phyloP scores from a whole-genome alignment of 2,329 filamentous ascomycete species.

The Colletotrichum eleusines region DNA sequence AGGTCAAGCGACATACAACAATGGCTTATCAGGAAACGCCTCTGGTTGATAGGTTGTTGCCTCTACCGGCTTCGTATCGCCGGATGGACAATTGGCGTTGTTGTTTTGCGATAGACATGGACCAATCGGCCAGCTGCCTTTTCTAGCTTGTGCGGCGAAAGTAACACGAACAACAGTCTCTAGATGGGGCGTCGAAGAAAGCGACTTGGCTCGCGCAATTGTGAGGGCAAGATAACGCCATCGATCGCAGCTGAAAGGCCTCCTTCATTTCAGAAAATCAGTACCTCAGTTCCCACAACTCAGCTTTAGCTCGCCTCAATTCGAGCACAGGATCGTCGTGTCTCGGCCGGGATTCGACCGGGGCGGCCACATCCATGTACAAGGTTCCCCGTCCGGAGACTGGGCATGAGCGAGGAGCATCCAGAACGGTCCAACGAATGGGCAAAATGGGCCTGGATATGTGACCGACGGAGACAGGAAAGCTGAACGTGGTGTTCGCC shows the following conservation, averaged over 20 bases:
- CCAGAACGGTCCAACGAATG: slow-evolving; percentile 10
- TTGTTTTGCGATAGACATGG: not conserved
- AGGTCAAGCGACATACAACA: not conserved
- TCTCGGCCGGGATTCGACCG: not conserved
- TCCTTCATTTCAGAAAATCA: not conserved
- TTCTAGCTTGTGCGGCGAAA: not conserved
- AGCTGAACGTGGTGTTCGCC: slow-evolving; percentile 32
- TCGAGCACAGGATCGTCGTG: not conserved
- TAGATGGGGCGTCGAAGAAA: not conserved
- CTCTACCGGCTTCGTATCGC: not conserved
- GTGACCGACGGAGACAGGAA: slow-evolving; percentile 26
- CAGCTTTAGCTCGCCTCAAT: not conserved
- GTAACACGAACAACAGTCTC: not conserved
- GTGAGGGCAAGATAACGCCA: not conserved
- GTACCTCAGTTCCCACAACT: not conserved
- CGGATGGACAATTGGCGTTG: not conserved
- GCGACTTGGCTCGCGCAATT: not conserved
- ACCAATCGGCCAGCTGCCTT: not conserved
- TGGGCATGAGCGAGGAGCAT: slow-evolving; percentile 12
- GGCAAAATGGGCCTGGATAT: slow-evolving; percentile 19
- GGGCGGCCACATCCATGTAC: not conserved
- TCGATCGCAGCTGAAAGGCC: not conserved
- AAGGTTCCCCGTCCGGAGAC: not conserved
- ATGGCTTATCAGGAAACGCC: not conserved
- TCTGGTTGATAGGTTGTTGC: not conserved